Base-by-base conservation (phyloP, 495 filamentous ascomycete species). In the Penicillium arizonense region DNA sequence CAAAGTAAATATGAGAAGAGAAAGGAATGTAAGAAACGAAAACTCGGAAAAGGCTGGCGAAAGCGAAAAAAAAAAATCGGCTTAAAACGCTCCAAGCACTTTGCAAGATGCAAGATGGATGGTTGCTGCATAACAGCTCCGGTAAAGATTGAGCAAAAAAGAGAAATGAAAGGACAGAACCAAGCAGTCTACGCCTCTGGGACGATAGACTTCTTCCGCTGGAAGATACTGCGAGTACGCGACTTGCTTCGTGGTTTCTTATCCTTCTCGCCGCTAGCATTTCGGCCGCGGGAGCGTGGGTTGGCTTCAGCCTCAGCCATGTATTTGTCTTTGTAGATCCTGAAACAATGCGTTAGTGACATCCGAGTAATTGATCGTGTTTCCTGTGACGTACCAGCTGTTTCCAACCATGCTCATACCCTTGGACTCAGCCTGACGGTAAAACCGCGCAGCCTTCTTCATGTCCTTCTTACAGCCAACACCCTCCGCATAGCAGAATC, bases 351-450 rank as follows among this genome's bases (percentile, higher is more conserved):
- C 2, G 53, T 71, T 56, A 63, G 45, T 20, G 21, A 10, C 5
- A 30, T 30, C 7, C 28, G 9, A 30, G 8, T 30, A 34, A 51
- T 14, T 24, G 30, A 33, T 12, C 0, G 3, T 30, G 28, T 7
- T 30, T 18, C 8, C 28, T 10, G 5, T 7, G 9, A 79, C 89
- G 47, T 78, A 96, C 94, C 94, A 98, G 76, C 88, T 94, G 68
- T 97, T 97, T 35, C 94, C 94, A 40, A 96, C 87, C 91, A 98
- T 97, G 64, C 83, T 95, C 78, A 96, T 90, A 12, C 94, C 94
- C 74, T 92, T 93, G 23, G 83, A 83, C 67, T 96, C 94, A 0
- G 94, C 94, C 76, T 86, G 77, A 2, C 94, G 84, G 63, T 98
- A 98, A 58, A 89, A 91, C 49, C 84, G 86, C 20, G 94, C 94